Evolutionary conservation across 2,329 filamentous ascomycete species (phyloP), one percentile per base, ranked within the genome.

Genomic region (Aspergillus luchuensis): DNA sequence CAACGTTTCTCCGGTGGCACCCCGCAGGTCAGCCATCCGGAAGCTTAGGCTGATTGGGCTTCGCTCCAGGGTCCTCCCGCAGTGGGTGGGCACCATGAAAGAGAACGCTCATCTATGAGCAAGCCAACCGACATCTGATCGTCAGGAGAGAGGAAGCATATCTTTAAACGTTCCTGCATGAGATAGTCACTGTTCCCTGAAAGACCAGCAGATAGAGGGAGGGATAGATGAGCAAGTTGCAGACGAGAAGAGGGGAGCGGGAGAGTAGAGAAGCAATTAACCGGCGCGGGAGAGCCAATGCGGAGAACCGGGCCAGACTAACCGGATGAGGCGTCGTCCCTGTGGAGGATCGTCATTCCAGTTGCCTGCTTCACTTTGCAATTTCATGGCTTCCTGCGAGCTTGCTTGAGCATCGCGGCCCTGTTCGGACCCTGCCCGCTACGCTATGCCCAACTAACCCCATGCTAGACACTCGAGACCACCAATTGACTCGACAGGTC

Each of bases 261-360:
- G 10, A 48, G 13, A 23, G 41, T 11, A 17, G 19, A 21, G 17
- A 13, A 45, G 39, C 17, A 21, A 19, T 45, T 50, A 50, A 28
- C 47, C 47, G 47, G 47, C 10, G 47, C 25, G 47, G 47, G 15
- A 30, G 47, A 33, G 15, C 15, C 47, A 17, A 23, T 56, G 59
- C 55, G 59, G 59, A 61, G 53, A 56, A 3, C 28, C 28, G 15
- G n/a, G 39, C 36, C 39, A 45, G 23, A 13, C 53, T 56, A 56
- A 47, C 48, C 49, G 5, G 23, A 57, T 21, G 3, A 23, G 49
- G 54, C n/a, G 1, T 17, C 6, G 53, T 57, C 58, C 54, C 53
- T 57, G 58, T 57, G 53, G 58, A 57, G 58, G 58, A 57, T 48
- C 47, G 23, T 43, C 54, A 36, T 39, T 13, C 39, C 45, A 30